Conservation (phyloP, 2,329 filamentous ascomycete genomes). For the Aspergillus tamarii region DNA sequence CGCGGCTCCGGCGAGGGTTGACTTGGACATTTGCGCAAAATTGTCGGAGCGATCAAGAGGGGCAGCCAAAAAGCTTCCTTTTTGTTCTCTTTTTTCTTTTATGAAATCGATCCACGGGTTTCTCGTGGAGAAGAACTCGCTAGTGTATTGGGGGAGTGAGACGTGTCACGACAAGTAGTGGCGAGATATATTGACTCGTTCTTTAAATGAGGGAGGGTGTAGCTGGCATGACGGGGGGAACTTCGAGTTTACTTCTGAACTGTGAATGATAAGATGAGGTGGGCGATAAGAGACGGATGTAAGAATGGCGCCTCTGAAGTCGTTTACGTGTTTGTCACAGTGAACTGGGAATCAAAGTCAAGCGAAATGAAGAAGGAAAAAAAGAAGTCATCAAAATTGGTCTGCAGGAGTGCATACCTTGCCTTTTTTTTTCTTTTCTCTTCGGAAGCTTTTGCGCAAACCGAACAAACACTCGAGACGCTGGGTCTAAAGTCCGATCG, state of each 20-base stretch:
- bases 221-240: conserved; percentile 6
- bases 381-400: not conserved
- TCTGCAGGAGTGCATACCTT: not conserved
- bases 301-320: not conserved
- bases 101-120: not conserved
- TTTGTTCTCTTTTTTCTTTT: not conserved
- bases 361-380: not conserved
- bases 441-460: conserved; percentile 10
- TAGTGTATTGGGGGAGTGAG: not conserved
- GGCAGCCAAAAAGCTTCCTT: not conserved
- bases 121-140: not conserved
- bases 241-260: not conserved
- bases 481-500: conserved; percentile 4
- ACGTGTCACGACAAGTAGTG: not conserved
- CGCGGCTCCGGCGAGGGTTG: conserved; percentile 14
- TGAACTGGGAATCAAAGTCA: not conserved
- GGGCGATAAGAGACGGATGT: not conserved
- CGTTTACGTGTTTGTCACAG: not conserved
- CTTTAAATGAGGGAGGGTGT: conserved; percentile 11
- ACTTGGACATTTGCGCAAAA: conserved; percentile 18
- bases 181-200: conserved; percentile 7
- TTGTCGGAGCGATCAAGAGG: not conserved
- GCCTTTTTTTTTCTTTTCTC: conserved; percentile 5
- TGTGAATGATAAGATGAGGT: not conserved
- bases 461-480: conserved; percentile 11